Percentiles rank a stretch among this genome's conserved stretches.
Evolutionary conservation across 73 alveolate genomes (phyloP).

Genomic region (Durusdinium trenchii): DNA sequence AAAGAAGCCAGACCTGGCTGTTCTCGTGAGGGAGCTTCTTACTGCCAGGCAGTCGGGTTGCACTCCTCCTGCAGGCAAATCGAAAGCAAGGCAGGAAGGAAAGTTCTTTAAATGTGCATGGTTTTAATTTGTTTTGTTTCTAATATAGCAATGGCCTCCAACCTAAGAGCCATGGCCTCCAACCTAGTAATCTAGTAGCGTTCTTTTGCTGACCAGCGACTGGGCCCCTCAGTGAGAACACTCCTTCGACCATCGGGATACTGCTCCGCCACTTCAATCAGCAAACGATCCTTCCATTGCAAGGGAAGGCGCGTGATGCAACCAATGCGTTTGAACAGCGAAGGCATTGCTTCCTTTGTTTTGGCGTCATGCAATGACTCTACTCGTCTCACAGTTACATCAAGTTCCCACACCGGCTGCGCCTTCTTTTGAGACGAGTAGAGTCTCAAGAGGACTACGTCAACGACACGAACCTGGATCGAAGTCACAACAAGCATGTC

Average conservation of each 20-base stretch:
- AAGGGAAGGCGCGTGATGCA: not conserved
- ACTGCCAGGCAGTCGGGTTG: conserved; percentile 71
- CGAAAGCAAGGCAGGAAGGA: no score
- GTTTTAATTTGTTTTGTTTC: no score
- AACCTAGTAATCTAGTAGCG: no score
- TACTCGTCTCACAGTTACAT: no score
- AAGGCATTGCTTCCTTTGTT: no score
- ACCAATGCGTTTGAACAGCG: no score
- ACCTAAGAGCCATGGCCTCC: no score
- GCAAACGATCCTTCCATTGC: conserved; percentile 57
- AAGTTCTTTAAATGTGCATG: no score
- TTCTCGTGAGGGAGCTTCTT: conserved; percentile 58
- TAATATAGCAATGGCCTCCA: no score
- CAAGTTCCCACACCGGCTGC: not conserved
- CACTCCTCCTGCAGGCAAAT: conserved; percentile 72
- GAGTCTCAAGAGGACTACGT: conserved; percentile 76
- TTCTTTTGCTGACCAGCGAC: not conserved
- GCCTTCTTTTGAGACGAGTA: conserved; percentile 55
- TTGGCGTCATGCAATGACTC: no score
- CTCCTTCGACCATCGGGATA: conserved; percentile 75
- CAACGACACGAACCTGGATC: conserved; percentile 78
- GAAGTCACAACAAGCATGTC: not conserved
- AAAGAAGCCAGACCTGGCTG: conserved; percentile 50
- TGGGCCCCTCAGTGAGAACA: not conserved
- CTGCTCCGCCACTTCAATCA: conserved; percentile 69